phyloP scores from a whole-genome alignment of 1,139 yeast genomes.

The Geotrichum macrosporum region DNA sequence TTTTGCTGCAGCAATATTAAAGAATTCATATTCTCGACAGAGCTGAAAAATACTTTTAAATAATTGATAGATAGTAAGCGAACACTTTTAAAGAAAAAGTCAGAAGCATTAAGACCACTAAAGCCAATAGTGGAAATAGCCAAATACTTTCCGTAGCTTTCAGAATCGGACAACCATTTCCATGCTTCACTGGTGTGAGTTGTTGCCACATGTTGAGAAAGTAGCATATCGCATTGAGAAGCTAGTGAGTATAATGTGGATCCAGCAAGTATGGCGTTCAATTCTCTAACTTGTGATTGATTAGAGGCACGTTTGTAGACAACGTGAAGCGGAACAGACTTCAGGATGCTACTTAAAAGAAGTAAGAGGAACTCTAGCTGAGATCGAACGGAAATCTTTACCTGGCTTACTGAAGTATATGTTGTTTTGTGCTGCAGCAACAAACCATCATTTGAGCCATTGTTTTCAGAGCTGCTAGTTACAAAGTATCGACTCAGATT shows the following conservation, averaged over 20 bases:
- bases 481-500: slow-evolving; percentile 4
- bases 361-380: slow-evolving; percentile 7
- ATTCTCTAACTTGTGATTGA: slow-evolving; percentile 8
- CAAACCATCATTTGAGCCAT: slow-evolving; percentile 1
- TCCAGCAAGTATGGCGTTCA: slow-evolving; percentile 14
- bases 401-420: slow-evolving; percentile 10
- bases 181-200: background rate
- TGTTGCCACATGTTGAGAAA: slow-evolving; percentile 3
- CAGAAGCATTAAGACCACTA: background rate
- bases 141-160: slow-evolving; percentile 11
- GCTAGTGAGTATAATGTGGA: slow-evolving; percentile 14
- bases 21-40: background rate
- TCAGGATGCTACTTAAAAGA: slow-evolving; percentile 1
- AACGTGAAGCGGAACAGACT: background rate
- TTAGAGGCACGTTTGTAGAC: slow-evolving; percentile 6
- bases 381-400: slow-evolving; percentile 9
- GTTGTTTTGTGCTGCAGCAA: slow-evolving; percentile 9
- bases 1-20: background rate
- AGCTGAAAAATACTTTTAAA: slow-evolving; percentile 3
- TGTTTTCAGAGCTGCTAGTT: background rate
- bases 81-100: slow-evolving; percentile 8
- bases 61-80: slow-evolving; percentile 5
- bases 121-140: background rate
- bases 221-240: slow-evolving; percentile 4
- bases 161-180: slow-evolving; percentile 10